A percentile compares a stretch with the other conserved stretches of the same genome.
Evolutionary conservation across 352 stramenopile genomes (phyloP).

Genomic region (Phytophthora pini): DNA sequence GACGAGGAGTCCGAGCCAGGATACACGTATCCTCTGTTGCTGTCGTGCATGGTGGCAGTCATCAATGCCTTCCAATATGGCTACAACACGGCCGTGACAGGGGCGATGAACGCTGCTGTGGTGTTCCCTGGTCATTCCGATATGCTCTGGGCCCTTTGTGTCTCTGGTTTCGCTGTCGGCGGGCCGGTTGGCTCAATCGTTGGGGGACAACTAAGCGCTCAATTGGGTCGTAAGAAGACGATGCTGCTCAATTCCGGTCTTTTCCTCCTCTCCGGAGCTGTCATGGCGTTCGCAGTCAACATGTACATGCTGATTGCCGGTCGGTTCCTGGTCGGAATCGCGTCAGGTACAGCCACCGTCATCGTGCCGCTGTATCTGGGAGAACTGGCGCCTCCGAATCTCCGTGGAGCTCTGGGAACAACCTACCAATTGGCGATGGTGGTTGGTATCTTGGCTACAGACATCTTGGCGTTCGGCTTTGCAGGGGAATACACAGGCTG

Average conservation of each 20-base stretch:
- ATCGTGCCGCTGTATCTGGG: slow-evolving; percentile 76
- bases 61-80: slow-evolving; percentile 74
- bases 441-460: slow-evolving; percentile 52
- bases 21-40: slow-evolving; percentile 66
- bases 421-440: slow-evolving; percentile 79
- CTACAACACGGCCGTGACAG: slow-evolving; percentile 79
- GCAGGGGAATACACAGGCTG: slow-evolving; percentile 53
- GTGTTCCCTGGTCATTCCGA: slow-evolving; percentile 71
- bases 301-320: slow-evolving; percentile 77
- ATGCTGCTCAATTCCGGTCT: slow-evolving; percentile 60
- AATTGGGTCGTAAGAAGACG: slow-evolving; percentile 62
- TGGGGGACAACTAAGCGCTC: slow-evolving; percentile 53
- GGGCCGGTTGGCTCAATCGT: slow-evolving; percentile 64
- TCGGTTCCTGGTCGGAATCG: slow-evolving; percentile 73
- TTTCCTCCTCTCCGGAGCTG: slow-evolving; percentile 53
- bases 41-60: slow-evolving; percentile 67
- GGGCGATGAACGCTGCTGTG: slow-evolving; percentile 50
- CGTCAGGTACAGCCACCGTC: slow-evolving; percentile 67
- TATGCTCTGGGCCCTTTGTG: slow-evolving; percentile 64
- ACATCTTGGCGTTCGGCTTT: slow-evolving; percentile 67
- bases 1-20: slow-evolving; percentile 56
- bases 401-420: slow-evolving; percentile 67
- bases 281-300: slow-evolving; percentile 67
- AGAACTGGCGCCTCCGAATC: slow-evolving; percentile 69
- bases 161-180: slow-evolving; percentile 69